A percentile compares a stretch with the other conserved stretches of the same genome.
These are phyloP conservation scores for Hemerocallis citrina DNA, from an alignment of 106 monocot genomes.

Conservation along the genomic window DNA sequence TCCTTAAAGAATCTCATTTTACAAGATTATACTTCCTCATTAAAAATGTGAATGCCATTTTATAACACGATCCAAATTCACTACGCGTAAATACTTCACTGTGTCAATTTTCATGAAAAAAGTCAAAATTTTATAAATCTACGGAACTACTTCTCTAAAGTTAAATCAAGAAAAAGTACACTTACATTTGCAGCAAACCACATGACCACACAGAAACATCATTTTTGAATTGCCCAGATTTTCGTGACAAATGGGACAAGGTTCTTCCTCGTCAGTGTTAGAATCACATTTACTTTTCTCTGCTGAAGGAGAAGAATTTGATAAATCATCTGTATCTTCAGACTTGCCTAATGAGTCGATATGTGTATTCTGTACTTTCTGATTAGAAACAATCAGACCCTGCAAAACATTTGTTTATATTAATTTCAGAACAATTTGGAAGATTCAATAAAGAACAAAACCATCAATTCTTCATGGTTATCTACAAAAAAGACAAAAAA, in stretches of 20 bases:
- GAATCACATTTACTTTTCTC: slow-evolving; percentile 12
- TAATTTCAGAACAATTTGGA: too few species aligned
- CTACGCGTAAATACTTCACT: too few species aligned
- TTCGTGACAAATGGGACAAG: slow-evolving; percentile 93
- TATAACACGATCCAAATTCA: too few species aligned
- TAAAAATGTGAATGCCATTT: too few species aligned
- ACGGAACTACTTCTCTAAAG: not conserved
- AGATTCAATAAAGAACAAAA: too few species aligned
- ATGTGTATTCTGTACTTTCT: slow-evolving; percentile 17
- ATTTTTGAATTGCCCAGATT: slow-evolving; percentile 64
- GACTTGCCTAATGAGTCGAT: slow-evolving; percentile 4
- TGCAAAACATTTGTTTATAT: slow-evolving; percentile 12
- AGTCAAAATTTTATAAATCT: too few species aligned
- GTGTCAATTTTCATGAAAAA: too few species aligned
- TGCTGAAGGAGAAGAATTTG: slow-evolving; percentile 10
- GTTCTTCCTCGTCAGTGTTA: slow-evolving; percentile 46
- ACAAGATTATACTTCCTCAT: too few species aligned
- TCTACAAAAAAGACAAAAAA: not conserved
- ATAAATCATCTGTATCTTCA: slow-evolving; percentile 17
- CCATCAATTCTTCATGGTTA: too few species aligned
- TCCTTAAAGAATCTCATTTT: too few species aligned
- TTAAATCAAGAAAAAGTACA: not conserved
- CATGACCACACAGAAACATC: slow-evolving; percentile 97
- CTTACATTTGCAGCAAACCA: slow-evolving; percentile 96
- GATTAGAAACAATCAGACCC: slow-evolving; percentile 63